Evolutionary conservation across 192 early-diverging fungal genomes (phyloP).

Genomic region (Thamnidium elegans): DNA sequence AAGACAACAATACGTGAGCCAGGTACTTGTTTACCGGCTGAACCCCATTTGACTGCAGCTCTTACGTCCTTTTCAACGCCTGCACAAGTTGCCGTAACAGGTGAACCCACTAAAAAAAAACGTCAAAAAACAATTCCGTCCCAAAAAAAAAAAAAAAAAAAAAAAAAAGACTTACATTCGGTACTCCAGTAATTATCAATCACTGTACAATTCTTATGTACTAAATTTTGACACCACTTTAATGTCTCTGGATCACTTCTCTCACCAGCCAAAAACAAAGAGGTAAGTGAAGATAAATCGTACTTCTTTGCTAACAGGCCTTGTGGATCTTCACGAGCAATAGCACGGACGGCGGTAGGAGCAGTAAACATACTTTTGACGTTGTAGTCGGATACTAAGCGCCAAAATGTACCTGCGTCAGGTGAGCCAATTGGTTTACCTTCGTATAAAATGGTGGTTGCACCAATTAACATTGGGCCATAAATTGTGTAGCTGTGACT

Average conservation of each 20-base stretch:
- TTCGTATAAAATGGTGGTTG: constrained; percentile 79
- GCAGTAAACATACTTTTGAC: constrained; percentile 78
- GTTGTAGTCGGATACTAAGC: constrained; percentile 74
- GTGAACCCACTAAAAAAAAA: constrained; percentile 53
- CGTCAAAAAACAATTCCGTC: no score
- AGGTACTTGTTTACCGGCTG: constrained; percentile 77
- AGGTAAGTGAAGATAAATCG: constrained; percentile 57
- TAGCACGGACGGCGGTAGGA: constrained; percentile 82
- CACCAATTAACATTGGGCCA: constrained; percentile 74
- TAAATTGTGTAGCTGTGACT: constrained; percentile 84
- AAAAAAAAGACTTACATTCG: constrained; percentile 46
- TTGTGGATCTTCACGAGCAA: constrained; percentile 74
- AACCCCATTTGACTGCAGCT: constrained; percentile 52
- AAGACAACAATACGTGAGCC: constrained; percentile 72
- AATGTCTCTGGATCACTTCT: constrained; percentile 80
- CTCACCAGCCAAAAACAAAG: constrained; percentile 80
- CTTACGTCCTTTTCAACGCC: constrained; percentile 38
- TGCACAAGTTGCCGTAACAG: constrained; percentile 71
- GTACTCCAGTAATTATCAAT: constrained; percentile 92
- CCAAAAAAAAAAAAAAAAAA: neutral
- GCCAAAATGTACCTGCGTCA: constrained; percentile 77
- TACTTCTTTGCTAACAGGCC: constrained; percentile 56
- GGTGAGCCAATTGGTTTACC: constrained; percentile 83
- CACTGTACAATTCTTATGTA: constrained; percentile 48
- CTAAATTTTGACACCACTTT: constrained; percentile 45